These are phyloP conservation scores for Anthracocystis panici-leucophaei DNA, from an alignment of 1,284 basidiomycete species.

Conservation along the genomic window DNA sequence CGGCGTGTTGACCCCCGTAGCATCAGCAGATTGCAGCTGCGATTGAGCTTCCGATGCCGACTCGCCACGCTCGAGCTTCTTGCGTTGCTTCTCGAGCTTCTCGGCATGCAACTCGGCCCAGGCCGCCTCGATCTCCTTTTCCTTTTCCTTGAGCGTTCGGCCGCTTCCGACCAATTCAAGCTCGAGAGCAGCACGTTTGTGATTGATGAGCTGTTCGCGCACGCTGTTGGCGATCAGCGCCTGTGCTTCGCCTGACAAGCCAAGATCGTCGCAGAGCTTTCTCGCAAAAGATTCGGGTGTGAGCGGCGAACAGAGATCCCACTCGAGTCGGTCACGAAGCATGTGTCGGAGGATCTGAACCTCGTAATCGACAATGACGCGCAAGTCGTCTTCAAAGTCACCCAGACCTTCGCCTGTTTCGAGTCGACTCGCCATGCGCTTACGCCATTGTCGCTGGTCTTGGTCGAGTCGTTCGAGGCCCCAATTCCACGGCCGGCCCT, in stretches of 20 bases:
- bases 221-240: slow-evolving; percentile 91
- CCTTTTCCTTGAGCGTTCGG: slow-evolving; percentile 46
- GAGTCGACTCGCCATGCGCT: slow-evolving; percentile 35
- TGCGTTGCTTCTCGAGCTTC: slow-evolving; percentile 52
- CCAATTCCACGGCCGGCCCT: slow-evolving; percentile 44
- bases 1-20: slow-evolving; percentile 15
- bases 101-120: slow-evolving; percentile 70
- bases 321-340: slow-evolving; percentile 94
- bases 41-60: slow-evolving; percentile 9
- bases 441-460: slow-evolving; percentile 36
- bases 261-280: slow-evolving; percentile 86
- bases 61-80: slow-evolving; percentile 25
- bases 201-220: slow-evolving; percentile 90
- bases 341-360: slow-evolving; percentile 95
- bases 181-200: slow-evolving; percentile 93
- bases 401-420: slow-evolving; percentile 36
- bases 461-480: slow-evolving; percentile 29
- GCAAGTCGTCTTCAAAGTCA: slow-evolving; percentile 63
- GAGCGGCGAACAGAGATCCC: slow-evolving; percentile 92
- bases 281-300: slow-evolving; percentile 88
- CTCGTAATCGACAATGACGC: slow-evolving; percentile 76
- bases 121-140: slow-evolving; percentile 53
- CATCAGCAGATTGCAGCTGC: slow-evolving; percentile 23
- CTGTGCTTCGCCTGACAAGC: slow-evolving; percentile 85
- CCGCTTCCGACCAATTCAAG: slow-evolving; percentile 81